Evolutionary conservation across 805 yeast species (phyloP).

Genomic region (Ogataea populi-albae): DNA sequence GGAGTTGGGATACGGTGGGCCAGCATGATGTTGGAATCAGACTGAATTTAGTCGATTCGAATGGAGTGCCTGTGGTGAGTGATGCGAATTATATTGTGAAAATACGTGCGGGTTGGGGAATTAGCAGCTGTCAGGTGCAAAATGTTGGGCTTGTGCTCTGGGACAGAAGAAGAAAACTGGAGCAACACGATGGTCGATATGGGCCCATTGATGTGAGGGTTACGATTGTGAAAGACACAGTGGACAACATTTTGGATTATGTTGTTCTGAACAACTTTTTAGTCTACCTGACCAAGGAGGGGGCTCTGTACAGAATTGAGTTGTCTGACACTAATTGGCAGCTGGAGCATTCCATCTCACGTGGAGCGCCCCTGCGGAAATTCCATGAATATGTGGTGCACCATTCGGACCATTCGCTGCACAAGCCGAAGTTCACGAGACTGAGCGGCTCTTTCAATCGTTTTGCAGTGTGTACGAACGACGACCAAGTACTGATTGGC

Average conservation of each 20-base stretch:
- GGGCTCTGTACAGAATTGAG: slow-evolving; percentile 39
- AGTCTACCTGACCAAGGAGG: slow-evolving; percentile 45
- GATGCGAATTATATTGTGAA: slow-evolving; percentile 35
- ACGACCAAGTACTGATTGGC: slow-evolving; percentile 46
- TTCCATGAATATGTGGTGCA: slow-evolving; percentile 34
- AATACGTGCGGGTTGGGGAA: slow-evolving; percentile 67
- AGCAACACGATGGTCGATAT: slow-evolving; percentile 23
- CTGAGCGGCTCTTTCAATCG: slow-evolving; percentile 53
- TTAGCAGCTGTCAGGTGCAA: slow-evolving; percentile 47
- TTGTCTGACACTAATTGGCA: slow-evolving; percentile 21
- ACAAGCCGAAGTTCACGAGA: slow-evolving; percentile 40
- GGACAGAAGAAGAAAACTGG: slow-evolving; percentile 36
- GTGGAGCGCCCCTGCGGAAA: slow-evolving; percentile 15
- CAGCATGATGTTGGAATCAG: slow-evolving; percentile 40
- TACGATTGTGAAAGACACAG: slow-evolving; percentile 33
- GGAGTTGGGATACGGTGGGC: slow-evolving; percentile 58
- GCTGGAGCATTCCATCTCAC: slow-evolving; percentile 10
- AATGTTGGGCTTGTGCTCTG: slow-evolving; percentile 58
- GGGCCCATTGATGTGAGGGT: slow-evolving; percentile 39
- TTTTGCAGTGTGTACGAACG: slow-evolving; percentile 55
- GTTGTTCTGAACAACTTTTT: slow-evolving; percentile 52
- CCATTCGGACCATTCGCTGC: slow-evolving; percentile 22
- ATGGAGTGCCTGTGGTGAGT: slow-evolving; percentile 4
- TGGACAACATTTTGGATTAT: slow-evolving; percentile 50
- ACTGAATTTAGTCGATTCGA: slow-evolving; percentile 36